Conservation (phyloP, 1,139 yeast species). For the Geotrichum restrictum region DNA sequence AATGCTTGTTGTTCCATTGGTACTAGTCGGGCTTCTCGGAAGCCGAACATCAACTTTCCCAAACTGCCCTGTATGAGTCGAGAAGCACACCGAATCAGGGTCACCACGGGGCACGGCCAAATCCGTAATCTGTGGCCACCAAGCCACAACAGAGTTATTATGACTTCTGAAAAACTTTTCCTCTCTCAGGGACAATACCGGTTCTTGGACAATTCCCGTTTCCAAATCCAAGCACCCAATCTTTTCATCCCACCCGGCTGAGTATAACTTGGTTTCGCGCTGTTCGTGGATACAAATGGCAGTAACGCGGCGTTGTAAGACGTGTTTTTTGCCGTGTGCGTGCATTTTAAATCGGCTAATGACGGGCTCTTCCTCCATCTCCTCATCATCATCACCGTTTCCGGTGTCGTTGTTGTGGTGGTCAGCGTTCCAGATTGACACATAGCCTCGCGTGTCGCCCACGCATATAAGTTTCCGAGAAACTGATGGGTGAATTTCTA, state of each 20-base stretch:
- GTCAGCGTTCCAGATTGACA: constrained; percentile 7
- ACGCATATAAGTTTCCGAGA: constrained; percentile 7
- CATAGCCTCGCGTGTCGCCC: constrained; percentile 9
- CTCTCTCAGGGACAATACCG: neutral
- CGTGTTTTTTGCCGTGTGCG: neutral
- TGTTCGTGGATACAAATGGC: constrained; percentile 1
- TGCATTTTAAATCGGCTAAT: constrained; percentile 8
- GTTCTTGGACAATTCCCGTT: neutral
- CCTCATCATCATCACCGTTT: too few species aligned
- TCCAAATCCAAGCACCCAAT: constrained; percentile 5
- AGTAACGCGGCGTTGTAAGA: neutral
- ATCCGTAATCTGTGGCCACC: neutral
- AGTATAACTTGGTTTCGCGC: neutral
- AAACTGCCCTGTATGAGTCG: neutral
- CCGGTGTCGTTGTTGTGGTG: too few species aligned
- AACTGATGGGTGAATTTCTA: constrained; percentile 9
- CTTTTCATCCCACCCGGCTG: constrained; percentile 13
- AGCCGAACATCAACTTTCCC: neutral
- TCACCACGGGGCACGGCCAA: neutral
- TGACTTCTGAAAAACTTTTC: neutral
- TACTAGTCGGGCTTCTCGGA: too few species aligned
- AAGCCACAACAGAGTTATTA: neutral
- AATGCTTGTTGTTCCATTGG: too few species aligned
- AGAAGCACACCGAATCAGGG: neutral
- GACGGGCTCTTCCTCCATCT: neutral